These are phyloP conservation scores for Tuctoria greenei DNA, from an alignment of 176 grass and related monocot species.

Conservation along the genomic window DNA sequence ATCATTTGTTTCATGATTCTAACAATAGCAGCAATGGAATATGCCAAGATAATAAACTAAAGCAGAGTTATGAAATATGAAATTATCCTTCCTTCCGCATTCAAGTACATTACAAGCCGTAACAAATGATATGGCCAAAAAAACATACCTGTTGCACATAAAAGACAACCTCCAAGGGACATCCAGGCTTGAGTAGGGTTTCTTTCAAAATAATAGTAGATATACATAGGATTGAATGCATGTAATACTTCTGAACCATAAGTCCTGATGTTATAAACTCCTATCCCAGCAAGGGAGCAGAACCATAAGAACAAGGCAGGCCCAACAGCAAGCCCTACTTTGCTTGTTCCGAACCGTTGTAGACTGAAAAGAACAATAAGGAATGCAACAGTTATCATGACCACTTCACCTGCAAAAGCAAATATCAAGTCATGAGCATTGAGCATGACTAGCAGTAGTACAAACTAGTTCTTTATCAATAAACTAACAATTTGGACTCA, in stretches of 20 bases:
- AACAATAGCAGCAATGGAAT: background rate
- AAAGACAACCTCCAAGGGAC: conserved; percentile 89
- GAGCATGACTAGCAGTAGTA: background rate
- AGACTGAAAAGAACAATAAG: conserved; percentile 87
- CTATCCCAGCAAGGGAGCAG: conserved; percentile 82
- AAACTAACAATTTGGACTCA: conserved; percentile 31
- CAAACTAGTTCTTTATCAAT: conserved; percentile 7
- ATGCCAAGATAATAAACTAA: background rate
- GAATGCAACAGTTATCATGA: conserved; percentile 86
- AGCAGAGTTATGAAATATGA: background rate
- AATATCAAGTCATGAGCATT: conserved; percentile 19
- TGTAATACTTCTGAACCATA: conserved; percentile 76
- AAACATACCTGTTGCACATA: conserved; percentile 82
- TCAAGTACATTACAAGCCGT: conserved; percentile 28
- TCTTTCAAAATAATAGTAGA: conserved; percentile 85
- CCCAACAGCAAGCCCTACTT: conserved; percentile 84
- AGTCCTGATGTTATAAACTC: conserved; percentile 80
- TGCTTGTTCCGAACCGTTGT: conserved; percentile 91
- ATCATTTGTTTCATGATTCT: background rate
- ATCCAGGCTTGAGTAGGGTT: conserved; percentile 86
- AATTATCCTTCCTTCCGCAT: background rate
- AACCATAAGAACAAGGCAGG: conserved; percentile 95
- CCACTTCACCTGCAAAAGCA: conserved; percentile 79
- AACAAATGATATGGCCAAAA: conserved; percentile 25
- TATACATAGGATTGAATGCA: conserved; percentile 85